Conservation (phyloP, 176 grass and related monocot species). For the Musa schizocarpa region DNA sequence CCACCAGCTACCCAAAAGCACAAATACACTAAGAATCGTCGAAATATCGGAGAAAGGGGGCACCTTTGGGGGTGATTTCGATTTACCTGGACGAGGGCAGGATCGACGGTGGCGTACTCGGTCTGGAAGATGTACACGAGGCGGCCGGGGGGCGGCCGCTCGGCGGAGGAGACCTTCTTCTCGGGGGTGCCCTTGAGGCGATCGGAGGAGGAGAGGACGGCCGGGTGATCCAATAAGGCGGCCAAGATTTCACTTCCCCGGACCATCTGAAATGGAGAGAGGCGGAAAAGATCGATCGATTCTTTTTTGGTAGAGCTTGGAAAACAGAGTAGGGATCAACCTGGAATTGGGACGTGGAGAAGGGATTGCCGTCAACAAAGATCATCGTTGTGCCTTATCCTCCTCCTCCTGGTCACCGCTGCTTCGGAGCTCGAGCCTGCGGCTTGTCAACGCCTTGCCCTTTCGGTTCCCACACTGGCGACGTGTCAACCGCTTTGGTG, state of each 20-base stretch:
- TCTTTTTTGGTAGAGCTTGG: not conserved
- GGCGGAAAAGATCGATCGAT: not conserved
- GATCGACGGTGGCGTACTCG: conserved; percentile 86
- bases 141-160: conserved; percentile 16
- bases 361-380: conserved; percentile 47
- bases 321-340: not conserved
- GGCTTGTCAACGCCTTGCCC: no score
- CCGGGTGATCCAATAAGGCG: conserved; percentile 36
- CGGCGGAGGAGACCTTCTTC: conserved; percentile 32
- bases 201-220: conserved; percentile 35
- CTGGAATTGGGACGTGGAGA: conserved; percentile 12
- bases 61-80: not conserved
- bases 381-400: conserved; percentile 33
- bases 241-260: conserved; percentile 46
- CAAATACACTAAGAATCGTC: not conserved
- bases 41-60: not conserved
- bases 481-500: no score
- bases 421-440: no score
- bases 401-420: not conserved
- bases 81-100: conserved; percentile 49
- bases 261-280: conserved; percentile 4
- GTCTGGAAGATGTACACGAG: conserved; percentile 84
- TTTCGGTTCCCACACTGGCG: no score
- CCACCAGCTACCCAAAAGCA: conserved; percentile 49
- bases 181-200: conserved; percentile 41